Evolutionary conservation across 2,329 filamentous ascomycete genomes (phyloP), one percentile per base, ranked within the genome.

Genomic region (Acarospora socialis): DNA sequence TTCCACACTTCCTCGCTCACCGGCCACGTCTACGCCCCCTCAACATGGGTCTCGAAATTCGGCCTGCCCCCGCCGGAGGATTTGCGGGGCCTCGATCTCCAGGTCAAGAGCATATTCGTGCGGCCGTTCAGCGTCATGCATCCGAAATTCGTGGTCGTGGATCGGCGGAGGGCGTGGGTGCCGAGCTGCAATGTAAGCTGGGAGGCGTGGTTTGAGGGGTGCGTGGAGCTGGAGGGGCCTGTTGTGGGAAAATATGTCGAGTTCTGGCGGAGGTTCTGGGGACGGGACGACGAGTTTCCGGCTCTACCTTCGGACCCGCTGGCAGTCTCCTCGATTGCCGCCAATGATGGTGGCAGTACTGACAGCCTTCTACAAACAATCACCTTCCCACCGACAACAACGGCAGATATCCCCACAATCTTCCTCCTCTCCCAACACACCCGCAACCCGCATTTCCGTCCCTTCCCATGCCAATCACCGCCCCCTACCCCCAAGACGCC

Each of bases 151-250:
- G 63, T 87, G 21, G 63, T 90, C 9, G 53, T 87, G 1, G 82
- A 92, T 49, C 66, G 76, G 1, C 52, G 60, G 19, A 63, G 57
- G 2, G 77, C 77, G 0, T 76, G 77, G 45, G 53, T 90, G 7
- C 81, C 81, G 0, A 83, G 77, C 44, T 86, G 80, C 53, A 92
- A 92, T 44, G 71, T 92, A 4, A 84, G 78, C 46, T 90, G 79
- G 79, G 82, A 90, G 52, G 56, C 71, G n/a, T 92, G 82, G 82
- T 76, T 87, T 16, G 82, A 92, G 51, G 79, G 77, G 0, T 81
- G 76, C 34, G 57, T 87, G 3, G 70, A 73, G 33, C 54, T 87
- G 7, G 61, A 62, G 5, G 81, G 80, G 0, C 59, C 64, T 0
- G 61, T 77, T 1, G 70, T 83, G 1, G 44, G 51, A 3, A 60